These are phyloP conservation scores for Davidsoniella neocaledoniae DNA, from an alignment of 2,329 filamentous ascomycete species.

Conservation along the genomic window DNA sequence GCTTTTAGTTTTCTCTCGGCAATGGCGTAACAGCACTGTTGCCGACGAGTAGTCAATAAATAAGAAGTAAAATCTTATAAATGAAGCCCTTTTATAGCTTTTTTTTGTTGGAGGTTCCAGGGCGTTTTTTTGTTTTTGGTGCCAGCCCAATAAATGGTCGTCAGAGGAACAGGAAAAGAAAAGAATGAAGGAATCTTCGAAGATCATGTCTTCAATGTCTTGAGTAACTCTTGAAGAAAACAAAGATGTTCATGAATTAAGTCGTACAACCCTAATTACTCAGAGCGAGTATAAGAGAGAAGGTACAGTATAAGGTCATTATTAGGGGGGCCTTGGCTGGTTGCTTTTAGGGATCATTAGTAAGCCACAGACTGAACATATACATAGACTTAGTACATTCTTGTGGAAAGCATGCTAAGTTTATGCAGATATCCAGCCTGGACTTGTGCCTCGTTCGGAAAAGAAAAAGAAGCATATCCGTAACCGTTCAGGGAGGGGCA, in stretches of 20 bases:
- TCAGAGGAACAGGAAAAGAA: background rate
- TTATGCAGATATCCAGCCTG: background rate
- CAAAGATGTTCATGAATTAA: background rate
- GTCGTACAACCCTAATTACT: no score
- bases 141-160: slow-evolving; percentile 13
- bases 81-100: background rate
- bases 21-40: slow-evolving; percentile 32
- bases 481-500: background rate
- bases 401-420: background rate
- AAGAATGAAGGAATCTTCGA: background rate
- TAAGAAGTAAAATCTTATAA: slow-evolving; percentile 1
- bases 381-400: no score
- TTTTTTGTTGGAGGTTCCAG: background rate
- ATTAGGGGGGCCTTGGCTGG: no score
- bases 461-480: slow-evolving; percentile 4
- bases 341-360: no score
- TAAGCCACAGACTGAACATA: no score
- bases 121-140: background rate
- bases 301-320: no score
- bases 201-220: no score
- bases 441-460: slow-evolving; percentile 3
- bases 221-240: background rate
- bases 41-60: slow-evolving; percentile 20
- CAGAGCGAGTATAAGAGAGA: no score
- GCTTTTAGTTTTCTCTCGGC: slow-evolving; percentile 21